Evolutionary conservation across 2,329 filamentous ascomycete species (phyloP).

Genomic region (Fusarium illudens): DNA sequence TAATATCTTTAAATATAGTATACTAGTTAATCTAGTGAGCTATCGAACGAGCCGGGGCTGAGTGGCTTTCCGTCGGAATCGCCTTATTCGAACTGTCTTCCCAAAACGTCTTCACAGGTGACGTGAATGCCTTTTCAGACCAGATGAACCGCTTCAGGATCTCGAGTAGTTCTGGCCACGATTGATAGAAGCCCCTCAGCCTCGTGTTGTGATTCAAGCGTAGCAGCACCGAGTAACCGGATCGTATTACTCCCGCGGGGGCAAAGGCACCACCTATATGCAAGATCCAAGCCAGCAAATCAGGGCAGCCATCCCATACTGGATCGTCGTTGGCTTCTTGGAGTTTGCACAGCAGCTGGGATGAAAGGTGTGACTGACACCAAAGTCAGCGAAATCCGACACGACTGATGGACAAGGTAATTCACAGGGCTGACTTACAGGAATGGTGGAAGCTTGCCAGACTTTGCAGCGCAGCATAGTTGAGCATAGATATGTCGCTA

Average conservation of each 20-base stretch:
- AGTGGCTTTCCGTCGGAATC: neutral
- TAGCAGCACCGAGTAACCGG: conserved; percentile 41
- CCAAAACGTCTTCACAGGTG: conserved; percentile 46
- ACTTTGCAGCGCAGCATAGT: conserved; percentile 51
- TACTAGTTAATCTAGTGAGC: too few species aligned
- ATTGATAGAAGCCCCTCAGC: conserved; percentile 31
- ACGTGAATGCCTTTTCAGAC: conserved; percentile 50
- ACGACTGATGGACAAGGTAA: neutral
- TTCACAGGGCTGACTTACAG: conserved; percentile 41
- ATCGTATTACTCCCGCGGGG: conserved; percentile 40
- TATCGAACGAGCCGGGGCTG: too few species aligned
- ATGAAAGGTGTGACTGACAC: conserved; percentile 43
- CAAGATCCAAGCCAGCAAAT: conserved; percentile 49
- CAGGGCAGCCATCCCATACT: conserved; percentile 45
- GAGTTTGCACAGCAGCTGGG: conserved; percentile 45
- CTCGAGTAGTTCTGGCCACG: conserved; percentile 45
- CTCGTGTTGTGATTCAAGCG: conserved; percentile 22
- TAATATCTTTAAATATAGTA: too few species aligned
- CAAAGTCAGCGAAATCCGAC: neutral
- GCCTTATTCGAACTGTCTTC: conserved; percentile 28
- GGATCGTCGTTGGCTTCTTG: conserved; percentile 41
- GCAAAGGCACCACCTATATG: conserved; percentile 51
- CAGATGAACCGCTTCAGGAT: conserved; percentile 50
- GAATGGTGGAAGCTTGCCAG: conserved; percentile 51
- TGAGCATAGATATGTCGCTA: conserved; percentile 54